phyloP scores from a whole-genome alignment of 352 stramenopile species.

The Phytopythium ostracodes region DNA sequence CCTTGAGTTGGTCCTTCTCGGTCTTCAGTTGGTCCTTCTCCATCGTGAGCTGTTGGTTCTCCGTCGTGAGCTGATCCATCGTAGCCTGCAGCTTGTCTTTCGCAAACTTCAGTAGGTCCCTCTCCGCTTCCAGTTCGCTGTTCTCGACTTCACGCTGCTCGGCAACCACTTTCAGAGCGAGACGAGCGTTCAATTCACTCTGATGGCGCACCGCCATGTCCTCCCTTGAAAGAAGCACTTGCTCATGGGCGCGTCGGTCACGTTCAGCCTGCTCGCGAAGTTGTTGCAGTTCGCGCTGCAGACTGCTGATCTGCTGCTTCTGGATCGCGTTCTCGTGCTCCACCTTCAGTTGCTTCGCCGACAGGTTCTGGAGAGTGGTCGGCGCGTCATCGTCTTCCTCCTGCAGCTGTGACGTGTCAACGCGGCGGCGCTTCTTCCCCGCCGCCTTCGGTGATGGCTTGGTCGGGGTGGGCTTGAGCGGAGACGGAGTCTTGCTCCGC shows the following conservation, averaged over 20 bases:
- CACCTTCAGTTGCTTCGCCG: not conserved
- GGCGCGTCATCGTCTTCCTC: constrained; percentile 9
- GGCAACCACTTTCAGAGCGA: not conserved
- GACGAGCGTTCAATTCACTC: not conserved
- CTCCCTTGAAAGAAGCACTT: not conserved
- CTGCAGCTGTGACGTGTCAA: constrained; percentile 3
- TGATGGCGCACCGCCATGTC: not conserved
- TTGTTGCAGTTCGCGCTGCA: not conserved
- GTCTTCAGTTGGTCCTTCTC: not conserved
- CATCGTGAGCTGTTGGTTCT: not conserved
- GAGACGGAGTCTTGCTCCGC: not conserved
- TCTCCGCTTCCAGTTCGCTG: not conserved
- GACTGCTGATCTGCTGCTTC: not conserved
- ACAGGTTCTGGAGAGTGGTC: not conserved
- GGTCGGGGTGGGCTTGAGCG: not conserved
- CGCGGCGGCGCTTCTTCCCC: constrained; percentile 14
- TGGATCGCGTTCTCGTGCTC: not conserved
- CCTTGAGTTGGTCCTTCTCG: not conserved
- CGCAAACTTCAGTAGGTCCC: not conserved
- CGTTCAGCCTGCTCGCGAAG: not conserved
- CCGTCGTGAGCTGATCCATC: not conserved
- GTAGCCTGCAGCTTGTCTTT: too few relatives aligned
- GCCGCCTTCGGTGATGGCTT: not conserved
- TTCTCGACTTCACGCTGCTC: not conserved
- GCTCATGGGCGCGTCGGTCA: not conserved